phyloP scores from a whole-genome alignment of 108 stramenopile genomes.

The Epithemia pelagica region DNA sequence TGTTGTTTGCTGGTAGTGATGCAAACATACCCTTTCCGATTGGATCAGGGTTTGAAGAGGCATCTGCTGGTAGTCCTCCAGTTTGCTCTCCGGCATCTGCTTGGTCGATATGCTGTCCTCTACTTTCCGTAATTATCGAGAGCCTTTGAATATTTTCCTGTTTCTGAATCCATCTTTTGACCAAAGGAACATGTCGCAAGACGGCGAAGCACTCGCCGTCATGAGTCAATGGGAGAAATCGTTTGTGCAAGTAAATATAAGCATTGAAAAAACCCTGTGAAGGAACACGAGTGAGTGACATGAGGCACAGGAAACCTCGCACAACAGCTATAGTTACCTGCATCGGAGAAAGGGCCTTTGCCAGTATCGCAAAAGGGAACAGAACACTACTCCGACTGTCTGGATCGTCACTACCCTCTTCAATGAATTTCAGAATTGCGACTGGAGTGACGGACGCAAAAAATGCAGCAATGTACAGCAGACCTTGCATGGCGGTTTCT shows the following conservation, averaged over 20 bases:
- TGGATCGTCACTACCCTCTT: neutral
- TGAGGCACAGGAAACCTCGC: too few relatives aligned
- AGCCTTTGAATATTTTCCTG: too few relatives aligned
- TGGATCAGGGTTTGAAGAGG: too few relatives aligned
- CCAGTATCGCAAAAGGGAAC: neutral
- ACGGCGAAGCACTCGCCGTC: neutral
- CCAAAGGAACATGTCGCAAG: neutral
- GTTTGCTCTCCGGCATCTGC: too few relatives aligned
- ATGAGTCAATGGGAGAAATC: neutral
- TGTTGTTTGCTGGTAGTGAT: too few relatives aligned
- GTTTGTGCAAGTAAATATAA: neutral
- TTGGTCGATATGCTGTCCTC: too few relatives aligned
- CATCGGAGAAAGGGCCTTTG: neutral
- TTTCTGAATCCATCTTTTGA: too few relatives aligned
- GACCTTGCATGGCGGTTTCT: neutral
- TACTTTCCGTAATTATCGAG: too few relatives aligned
- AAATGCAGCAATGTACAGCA: neutral
- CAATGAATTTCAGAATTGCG: neutral
- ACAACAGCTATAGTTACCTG: neutral
- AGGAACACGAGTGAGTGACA: too few relatives aligned
- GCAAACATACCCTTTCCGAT: too few relatives aligned
- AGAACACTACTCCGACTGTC: neutral
- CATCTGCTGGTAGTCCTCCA: too few relatives aligned
- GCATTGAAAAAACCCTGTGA: neutral
- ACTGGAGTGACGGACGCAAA: neutral